Base-by-base conservation (phyloP, 2,329 filamentous ascomycete species). In the Aspergillus amoenus region DNA sequence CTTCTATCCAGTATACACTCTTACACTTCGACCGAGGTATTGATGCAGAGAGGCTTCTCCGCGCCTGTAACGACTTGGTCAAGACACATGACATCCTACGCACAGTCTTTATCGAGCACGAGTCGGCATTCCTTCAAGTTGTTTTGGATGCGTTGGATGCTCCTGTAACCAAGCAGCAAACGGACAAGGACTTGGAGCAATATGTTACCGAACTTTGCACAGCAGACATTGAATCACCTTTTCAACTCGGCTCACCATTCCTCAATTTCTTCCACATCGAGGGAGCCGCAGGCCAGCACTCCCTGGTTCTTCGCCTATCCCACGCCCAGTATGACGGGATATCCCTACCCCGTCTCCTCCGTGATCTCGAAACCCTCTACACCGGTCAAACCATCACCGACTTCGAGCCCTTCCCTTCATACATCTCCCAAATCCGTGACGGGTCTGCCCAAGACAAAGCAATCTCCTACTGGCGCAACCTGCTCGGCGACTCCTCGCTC, bases 261-360 rank as follows among this genome's bases (percentile, higher is more conserved):
- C 76, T 82, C 57, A 82, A 82, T 57, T 80, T 82, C 70, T 76
- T 83, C 67, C 78, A 80, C 49, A 69, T 84, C 30, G 68, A 75
- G 52, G 70, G 67, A 24, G 60, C 47, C 2, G 42, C 66, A 11
- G 67, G 70, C 15, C 58, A 72, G 3, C 67, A 71, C 1, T 76
- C 74, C 27, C 79, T 82, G 1, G 52, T 68, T 32, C 77, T 87
- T 66, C 80, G 85, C 54, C 79, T 88, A 48, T 88, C 85, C 0
- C 86, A 88, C 66, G 82, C 85, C 0, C 85, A 87, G 61, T 88
- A 88, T 67, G 86, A 88, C 60, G 86, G 86, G 61, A 83, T 88
- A 24, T 88, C 83, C 57, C 78, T 88, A 2, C 84, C 84, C 0
- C 70, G 78, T 3, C 74, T 88, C 6, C 79, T 88, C 39, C 78